Evolutionary conservation across 768 basidiomycete species (phyloP), one percentile per base, ranked within the genome.

Genomic region (Amanita inopinata): DNA sequence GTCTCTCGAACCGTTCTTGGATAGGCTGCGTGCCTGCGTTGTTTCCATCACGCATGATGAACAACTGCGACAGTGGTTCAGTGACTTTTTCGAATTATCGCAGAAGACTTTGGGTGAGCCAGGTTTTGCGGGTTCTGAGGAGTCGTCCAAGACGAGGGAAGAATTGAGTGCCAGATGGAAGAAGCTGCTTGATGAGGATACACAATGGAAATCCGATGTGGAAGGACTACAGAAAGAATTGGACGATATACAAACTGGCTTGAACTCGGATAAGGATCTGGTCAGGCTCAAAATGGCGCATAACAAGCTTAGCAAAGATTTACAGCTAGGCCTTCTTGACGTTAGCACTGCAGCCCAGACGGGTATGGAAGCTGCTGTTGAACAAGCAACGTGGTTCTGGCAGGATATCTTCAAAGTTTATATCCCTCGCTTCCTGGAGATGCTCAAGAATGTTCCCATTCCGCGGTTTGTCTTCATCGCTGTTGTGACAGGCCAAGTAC

Each of bases 331-430:
- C 0, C 49, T 62, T 35, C 63, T 52, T 15, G 59, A 59, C 18
- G 61, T 56, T 5, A 50, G 67, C 3, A 53, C 61, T 25, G 54
- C 67, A 47, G 59, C 68, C 5, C 49, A 62, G 49, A 62, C 63
- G 0, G 68, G 70, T 4, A 33, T 78, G 33, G 69, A 78, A 53
- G 69, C 68, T 7, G 69, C 72, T 3, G 53, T 80, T 48, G 78
- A 82, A 41, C 71, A 78, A 34, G 70, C 73, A 4, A 71, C 78
- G 1, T 86, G 83, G 83, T 74, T 85, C 61, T 84, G 80, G 80
- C 73, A 80, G 56, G 89, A 92, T 47, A 46, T 89, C 5, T 80
- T 86, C 65, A 83, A 80, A 51, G 81, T 88, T 11, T 89, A 88
- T 53, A 56, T 83, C 0, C 87, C 86, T 11, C 70, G 71, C 6